Base-by-base conservation (phyloP, 495 filamentous ascomycete species). In the Amphirosellinia nigrospora region DNA sequence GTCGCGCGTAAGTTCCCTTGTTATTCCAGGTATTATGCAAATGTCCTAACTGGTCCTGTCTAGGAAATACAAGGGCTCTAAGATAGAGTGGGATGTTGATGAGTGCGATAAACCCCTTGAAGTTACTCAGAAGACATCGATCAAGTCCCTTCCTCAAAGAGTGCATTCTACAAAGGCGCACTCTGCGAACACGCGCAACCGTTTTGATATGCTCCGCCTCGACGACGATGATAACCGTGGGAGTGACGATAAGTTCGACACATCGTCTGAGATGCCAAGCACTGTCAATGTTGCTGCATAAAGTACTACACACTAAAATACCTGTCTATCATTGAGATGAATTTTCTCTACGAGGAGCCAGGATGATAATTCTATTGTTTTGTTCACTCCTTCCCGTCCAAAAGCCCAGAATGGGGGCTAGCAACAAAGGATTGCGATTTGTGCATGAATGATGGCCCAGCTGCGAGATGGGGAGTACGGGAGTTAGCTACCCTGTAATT, bases 41-140 rank as follows among this genome's bases (percentile, higher is more conserved):
- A 45, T 11, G 16, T 4, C 19, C 66, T 69, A 10, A 75, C 39
- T 28, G 30, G 11, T 41, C n/a, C 56, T 13, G 23, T 60, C 28
- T 46, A 84, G 82, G 13, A 82, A 82, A n/a, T 96, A 96, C 82
- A 93, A 92, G 74, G 88, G 89, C 34, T 88, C 86, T 72, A 89
- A 85, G 67, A 89, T 97, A 73, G 87, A 89, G 26, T 96, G 89
- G 83, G 90, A 86, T 69, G 80, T 82, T 0, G 93, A 97, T 71
- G 92, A 95, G 63, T 97, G 93, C 74, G 87, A 87, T 30, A 85
- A 87, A 66, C 85, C 91, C 23, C 78, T 91, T 62, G 76, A 76
- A 3, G 39, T 50, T 0, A 41, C 70, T 30, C 73, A 61, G 15
- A 71, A 66, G 56, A 67, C 66, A 13, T 69, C 71, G 26, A 39